A percentile compares a stretch with the other conserved stretches of the same genome.
These are phyloP conservation scores for Neurospora sp. DNA, from an alignment of 495 filamentous ascomycete species.

Conservation along the genomic window DNA sequence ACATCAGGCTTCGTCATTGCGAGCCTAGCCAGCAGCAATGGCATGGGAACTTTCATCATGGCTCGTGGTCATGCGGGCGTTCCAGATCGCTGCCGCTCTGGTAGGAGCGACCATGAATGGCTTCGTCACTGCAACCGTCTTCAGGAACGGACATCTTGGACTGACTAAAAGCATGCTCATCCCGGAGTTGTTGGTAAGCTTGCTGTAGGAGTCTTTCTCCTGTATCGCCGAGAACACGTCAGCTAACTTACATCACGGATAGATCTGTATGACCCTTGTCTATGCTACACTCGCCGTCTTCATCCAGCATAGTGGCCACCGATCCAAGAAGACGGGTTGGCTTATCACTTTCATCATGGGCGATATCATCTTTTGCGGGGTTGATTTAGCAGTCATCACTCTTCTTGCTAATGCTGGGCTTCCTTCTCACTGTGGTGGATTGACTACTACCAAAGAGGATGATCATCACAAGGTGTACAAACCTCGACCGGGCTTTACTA, in stretches of 20 bases:
- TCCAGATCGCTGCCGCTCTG: constrained; percentile 23
- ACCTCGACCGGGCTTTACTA: constrained; percentile 7
- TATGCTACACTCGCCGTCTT: constrained; percentile 26
- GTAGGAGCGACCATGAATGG: constrained; percentile 24
- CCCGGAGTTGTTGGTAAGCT: constrained; percentile 30
- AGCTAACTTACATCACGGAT: background rate
- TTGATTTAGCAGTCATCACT: constrained; percentile 22
- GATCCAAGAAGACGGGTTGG: constrained; percentile 15
- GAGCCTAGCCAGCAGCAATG: constrained; percentile 14
- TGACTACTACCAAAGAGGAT: constrained; percentile 9
- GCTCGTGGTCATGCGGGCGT: constrained; percentile 22
- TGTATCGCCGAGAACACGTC: background rate
- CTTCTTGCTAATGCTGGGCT: constrained; percentile 25
- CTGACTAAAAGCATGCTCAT: constrained; percentile 19
- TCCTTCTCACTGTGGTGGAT: constrained; percentile 25
- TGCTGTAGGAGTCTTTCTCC: background rate
- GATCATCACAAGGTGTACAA: constrained; percentile 2
- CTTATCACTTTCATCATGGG: constrained; percentile 17
- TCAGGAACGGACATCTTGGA: constrained; percentile 11
- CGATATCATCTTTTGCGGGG: constrained; percentile 21
- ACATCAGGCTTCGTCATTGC: background rate
- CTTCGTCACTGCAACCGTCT: constrained; percentile 25
- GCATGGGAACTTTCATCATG: constrained; percentile 23
- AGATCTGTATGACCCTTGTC: constrained; percentile 24
- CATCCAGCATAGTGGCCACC: constrained; percentile 19